These are phyloP conservation scores for Termitomyces sp. DNA, from an alignment of 768 basidiomycete species.

Conservation along the genomic window DNA sequence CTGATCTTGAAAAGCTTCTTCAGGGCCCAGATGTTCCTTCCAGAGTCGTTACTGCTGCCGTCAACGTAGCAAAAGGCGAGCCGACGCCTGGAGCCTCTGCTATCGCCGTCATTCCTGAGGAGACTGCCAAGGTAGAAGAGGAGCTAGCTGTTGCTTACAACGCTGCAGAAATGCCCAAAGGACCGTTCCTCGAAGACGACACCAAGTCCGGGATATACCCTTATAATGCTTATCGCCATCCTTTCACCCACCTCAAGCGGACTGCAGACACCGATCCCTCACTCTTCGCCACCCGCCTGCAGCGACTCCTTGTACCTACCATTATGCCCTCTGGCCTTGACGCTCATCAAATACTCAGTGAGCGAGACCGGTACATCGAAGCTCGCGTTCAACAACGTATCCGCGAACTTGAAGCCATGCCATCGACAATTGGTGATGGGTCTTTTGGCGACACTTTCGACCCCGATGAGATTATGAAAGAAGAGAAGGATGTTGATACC, in stretches of 20 bases:
- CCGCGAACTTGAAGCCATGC: constrained; percentile 77
- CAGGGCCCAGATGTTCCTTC: constrained; percentile 58
- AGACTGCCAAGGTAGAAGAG: constrained; percentile 58
- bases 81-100: constrained; percentile 26
- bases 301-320: constrained; percentile 82
- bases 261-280: constrained; percentile 56
- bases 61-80: constrained; percentile 66
- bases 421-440: constrained; percentile 79
- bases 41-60: constrained; percentile 70
- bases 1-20: constrained; percentile 65
- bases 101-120: constrained; percentile 33
- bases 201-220: constrained; percentile 82
- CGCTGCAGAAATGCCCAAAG: constrained; percentile 64
- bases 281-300: constrained; percentile 69
- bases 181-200: constrained; percentile 78
- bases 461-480: constrained; percentile 37
- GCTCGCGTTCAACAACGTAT: constrained; percentile 87
- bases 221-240: constrained; percentile 87
- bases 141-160: constrained; percentile 42
- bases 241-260: constrained; percentile 78
- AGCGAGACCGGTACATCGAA: constrained; percentile 89
- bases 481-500: constrained; percentile 42
- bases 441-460: constrained; percentile 51
- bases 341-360: constrained; percentile 86
- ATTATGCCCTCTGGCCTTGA: constrained; percentile 92